phyloP scores from a whole-genome alignment of 495 filamentous ascomycete species.

The Aspergillus diversus region DNA sequence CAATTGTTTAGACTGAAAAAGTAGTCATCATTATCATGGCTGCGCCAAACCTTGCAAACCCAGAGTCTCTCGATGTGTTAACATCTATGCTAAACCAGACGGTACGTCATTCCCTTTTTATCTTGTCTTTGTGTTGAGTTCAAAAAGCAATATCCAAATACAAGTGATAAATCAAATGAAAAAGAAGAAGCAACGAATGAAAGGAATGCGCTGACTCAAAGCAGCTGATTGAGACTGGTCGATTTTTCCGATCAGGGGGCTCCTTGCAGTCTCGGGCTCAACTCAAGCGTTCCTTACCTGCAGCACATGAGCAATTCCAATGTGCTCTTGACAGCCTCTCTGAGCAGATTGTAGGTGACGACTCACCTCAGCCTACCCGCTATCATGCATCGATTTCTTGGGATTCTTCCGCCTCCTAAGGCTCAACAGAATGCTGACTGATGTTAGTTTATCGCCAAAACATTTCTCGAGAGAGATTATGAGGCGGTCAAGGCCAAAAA shows the following conservation, averaged over 20 bases:
- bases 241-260: constrained; percentile 46
- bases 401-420: constrained; percentile 1
- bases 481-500: constrained; percentile 44
- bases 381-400: background rate
- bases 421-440: constrained; percentile 22
- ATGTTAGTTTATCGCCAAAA: constrained; percentile 49
- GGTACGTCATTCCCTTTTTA: constrained; percentile 27
- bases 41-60: constrained; percentile 37
- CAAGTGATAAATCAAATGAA: constrained; percentile 9
- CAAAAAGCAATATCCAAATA: constrained; percentile 2
- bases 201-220: constrained; percentile 25
- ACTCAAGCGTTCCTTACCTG: constrained; percentile 46
- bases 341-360: constrained; percentile 53
- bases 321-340: constrained; percentile 54
- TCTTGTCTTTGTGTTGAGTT: too few relatives aligned
- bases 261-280: constrained; percentile 42
- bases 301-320: constrained; percentile 52
- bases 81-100: constrained; percentile 50
- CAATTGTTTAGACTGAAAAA: too few relatives aligned
- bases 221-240: constrained; percentile 54
- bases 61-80: constrained; percentile 47
- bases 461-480: constrained; percentile 51
- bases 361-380: background rate
- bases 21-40: constrained; percentile 30
- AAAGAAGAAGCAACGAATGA: background rate